Conservation (phyloP, 768 basidiomycete species). For the Psilocybe subaeruginosa region DNA sequence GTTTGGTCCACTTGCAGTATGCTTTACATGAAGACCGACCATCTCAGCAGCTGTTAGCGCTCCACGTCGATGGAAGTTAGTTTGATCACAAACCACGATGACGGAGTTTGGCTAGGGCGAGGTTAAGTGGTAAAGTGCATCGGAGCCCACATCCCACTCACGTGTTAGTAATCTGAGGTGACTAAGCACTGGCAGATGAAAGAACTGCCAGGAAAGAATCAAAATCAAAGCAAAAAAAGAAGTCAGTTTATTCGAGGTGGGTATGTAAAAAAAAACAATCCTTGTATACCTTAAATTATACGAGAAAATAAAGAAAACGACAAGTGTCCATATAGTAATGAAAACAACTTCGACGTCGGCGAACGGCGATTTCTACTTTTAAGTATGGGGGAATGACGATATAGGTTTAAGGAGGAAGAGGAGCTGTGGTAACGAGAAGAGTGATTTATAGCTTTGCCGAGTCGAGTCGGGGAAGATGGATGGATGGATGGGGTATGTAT, state of each 20-base stretch:
- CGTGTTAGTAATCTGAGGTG: too few relatives aligned
- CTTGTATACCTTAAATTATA: constrained; percentile 23
- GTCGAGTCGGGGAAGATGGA: neutral
- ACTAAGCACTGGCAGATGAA: too few relatives aligned
- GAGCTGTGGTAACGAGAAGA: neutral
- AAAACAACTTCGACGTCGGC: neutral
- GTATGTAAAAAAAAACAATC: constrained; percentile 18
- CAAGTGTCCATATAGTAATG: constrained; percentile 1
- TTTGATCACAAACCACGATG: too few relatives aligned
- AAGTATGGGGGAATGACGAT: neutral
- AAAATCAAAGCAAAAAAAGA: neutral
- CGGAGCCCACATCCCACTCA: too few relatives aligned
- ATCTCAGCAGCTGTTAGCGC: too few relatives aligned
- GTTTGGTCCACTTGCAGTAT: too few relatives aligned
- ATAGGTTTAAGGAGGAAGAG: neutral
- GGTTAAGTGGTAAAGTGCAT: too few relatives aligned
- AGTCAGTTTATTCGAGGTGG: constrained; percentile 11
- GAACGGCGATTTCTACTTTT: constrained; percentile 11
- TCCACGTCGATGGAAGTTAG: too few relatives aligned
- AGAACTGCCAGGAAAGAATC: neutral
- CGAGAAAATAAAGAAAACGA: constrained; percentile 8
- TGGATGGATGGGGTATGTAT: neutral
- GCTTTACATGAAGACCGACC: too few relatives aligned
- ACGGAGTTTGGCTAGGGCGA: too few relatives aligned
- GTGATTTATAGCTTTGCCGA: neutral